A percentile compares a stretch with the other conserved stretches of the same genome.
Evolutionary conservation across 441 rosid genomes (phyloP).

Genomic region (Eugenia klotzschiana): DNA sequence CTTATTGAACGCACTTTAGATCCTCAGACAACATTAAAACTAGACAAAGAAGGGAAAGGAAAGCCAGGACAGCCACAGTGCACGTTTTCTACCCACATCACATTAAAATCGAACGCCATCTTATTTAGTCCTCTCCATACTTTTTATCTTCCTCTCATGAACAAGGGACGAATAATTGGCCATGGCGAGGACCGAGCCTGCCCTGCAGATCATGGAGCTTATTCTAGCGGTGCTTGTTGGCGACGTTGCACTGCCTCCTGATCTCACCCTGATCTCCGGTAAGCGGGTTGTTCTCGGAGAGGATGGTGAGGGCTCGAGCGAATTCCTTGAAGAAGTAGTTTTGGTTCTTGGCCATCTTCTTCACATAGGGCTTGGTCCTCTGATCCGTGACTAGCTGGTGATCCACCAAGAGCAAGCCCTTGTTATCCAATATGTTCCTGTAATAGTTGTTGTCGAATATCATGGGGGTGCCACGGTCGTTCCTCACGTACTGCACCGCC

Average conservation of each 20-base stretch:
- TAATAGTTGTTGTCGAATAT: conserved; percentile 84
- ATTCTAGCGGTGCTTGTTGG: conserved; percentile 66
- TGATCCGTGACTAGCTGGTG: conserved; percentile 79
- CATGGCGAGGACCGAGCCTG: neutral
- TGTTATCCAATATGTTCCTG: conserved; percentile 86
- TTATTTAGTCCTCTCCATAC: neutral
- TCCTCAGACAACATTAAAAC: neutral
- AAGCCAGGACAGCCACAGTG: neutral
- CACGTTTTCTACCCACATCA: neutral
- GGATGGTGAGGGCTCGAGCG: conserved; percentile 57
- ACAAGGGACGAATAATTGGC: neutral
- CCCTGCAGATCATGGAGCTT: neutral
- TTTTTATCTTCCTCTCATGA: neutral
- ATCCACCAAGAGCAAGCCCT: conserved; percentile 80
- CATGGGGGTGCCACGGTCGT: conserved; percentile 95
- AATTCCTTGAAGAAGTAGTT: conserved; percentile 86
- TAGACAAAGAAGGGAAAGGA: neutral
- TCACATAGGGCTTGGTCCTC: conserved; percentile 74
- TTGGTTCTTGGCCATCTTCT: conserved; percentile 91
- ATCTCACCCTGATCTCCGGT: conserved; percentile 84
- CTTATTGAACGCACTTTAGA: neutral
- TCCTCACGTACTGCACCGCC: conserved; percentile 89
- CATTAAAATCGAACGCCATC: neutral
- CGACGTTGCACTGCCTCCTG: conserved; percentile 70
- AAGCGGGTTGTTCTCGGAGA: conserved; percentile 90